Evolutionary conservation across 768 basidiomycete genomes (phyloP), one percentile per base, ranked within the genome.

Genomic region (Trametes gibbosa): DNA sequence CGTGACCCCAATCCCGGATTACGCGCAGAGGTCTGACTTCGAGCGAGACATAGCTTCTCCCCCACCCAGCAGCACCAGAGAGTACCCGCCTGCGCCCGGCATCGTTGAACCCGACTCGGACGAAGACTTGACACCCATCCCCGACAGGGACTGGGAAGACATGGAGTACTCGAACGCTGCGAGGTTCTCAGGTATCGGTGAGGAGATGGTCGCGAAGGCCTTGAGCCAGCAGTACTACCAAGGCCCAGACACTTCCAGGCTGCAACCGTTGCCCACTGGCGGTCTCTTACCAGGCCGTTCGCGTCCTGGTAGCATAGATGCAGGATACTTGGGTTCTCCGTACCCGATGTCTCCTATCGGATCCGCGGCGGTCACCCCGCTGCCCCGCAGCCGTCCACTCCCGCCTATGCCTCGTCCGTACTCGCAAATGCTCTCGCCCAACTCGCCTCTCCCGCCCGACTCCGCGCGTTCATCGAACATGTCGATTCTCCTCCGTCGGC

Each of bases 401-500:
- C 61, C 61, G n/a, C 60, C 58, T 5, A 47, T 54, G 41, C 52
- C 64, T 2, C n/a, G 53, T 0, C 39, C 51, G n/a, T 37, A 43
- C 47, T 56, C 53, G 29, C 16, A 39, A 50, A 57, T 47, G 21
- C 19, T n/a, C 5, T 62, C 47, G 13, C 58, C 52, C 32, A 39
- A 13, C 16, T 45, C 41, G 24, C 53, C 56, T 53, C 50, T 34
- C 32, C 58, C 51, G 29, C 55, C 63, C 19, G 50, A 59, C 14
- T 67, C 70, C 12, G 64, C 68, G 13, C 65, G 65, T 39, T 63
- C 64, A 6, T 69, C 72, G 25, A 68, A 66, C 51, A 69, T 70
- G 42, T 69, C 70, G 10, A 55, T 80, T 52, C 74, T 89, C 34
- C 65, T 84, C 42, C 81, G 82, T 23, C 81, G 86, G 65, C 85